Conservation (phyloP, 2,329 filamentous ascomycete species). For the Sarocladium oryzae region DNA sequence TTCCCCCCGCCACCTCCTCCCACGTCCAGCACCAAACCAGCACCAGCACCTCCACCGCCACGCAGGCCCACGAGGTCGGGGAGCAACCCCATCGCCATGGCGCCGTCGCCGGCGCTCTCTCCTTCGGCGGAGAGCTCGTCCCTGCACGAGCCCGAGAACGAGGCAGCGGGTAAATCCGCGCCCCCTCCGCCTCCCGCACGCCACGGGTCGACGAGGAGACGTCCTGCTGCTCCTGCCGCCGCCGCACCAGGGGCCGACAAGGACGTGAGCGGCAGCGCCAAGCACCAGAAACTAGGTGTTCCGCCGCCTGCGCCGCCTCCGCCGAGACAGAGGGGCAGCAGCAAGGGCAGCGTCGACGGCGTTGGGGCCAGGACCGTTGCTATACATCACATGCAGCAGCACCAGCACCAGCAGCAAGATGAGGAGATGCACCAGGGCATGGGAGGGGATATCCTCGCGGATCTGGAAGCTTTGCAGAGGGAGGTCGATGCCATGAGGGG, state of each 20-base stretch:
- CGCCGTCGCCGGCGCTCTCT: slow-evolving; percentile 4
- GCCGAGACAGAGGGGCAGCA: slow-evolving; percentile 39
- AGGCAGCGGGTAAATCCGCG: slow-evolving; percentile 22
- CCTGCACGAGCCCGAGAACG: not conserved
- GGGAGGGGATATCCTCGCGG: slow-evolving; percentile 59
- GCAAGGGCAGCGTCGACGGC: slow-evolving; percentile 36
- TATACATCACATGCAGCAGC: slow-evolving; percentile 22
- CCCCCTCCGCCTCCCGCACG: slow-evolving; percentile 41
- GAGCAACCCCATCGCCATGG: slow-evolving; percentile 17
- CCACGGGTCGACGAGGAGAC: slow-evolving; percentile 36
- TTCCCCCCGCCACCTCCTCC: no score
- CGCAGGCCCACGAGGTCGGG: slow-evolving; percentile 37
- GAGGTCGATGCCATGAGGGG: slow-evolving; percentile 63
- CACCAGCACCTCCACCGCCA: slow-evolving; percentile 49
- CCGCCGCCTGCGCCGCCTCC: slow-evolving; percentile 42
- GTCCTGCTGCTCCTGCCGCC: not conserved
- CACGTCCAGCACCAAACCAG: no score
- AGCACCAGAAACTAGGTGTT: slow-evolving; percentile 10
- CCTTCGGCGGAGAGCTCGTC: slow-evolving; percentile 5
- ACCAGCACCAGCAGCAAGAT: slow-evolving; percentile 18
- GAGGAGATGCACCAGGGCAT: slow-evolving; percentile 24
- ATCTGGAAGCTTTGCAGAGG: slow-evolving; percentile 63
- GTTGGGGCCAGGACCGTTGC: not conserved
- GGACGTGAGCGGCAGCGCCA: slow-evolving; percentile 31
- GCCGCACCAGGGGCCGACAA: no score